phyloP scores from a whole-genome alignment of 2,329 filamentous ascomycete genomes.

The Phyllosticta capitalensis region DNA sequence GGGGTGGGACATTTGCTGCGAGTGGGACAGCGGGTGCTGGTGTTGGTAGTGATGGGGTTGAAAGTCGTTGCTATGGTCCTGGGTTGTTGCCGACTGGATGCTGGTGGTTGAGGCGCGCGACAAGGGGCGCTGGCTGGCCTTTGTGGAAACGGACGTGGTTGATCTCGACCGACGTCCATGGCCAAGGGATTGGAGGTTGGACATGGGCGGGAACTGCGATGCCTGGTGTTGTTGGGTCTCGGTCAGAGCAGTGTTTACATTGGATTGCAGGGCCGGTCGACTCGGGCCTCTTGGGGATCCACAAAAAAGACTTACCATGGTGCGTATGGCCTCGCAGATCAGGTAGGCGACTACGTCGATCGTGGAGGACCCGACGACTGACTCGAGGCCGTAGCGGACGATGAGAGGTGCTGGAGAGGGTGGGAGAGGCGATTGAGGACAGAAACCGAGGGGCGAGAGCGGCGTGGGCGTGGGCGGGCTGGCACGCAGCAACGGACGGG shows the following conservation, averaged over 20 bases:
- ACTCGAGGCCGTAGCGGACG: not conserved
- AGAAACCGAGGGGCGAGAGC: constrained; percentile 60
- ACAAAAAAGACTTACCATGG: constrained; percentile 10
- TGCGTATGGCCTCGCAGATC: constrained; percentile 3
- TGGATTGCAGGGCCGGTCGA: constrained; percentile 8
- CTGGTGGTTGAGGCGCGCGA: constrained; percentile 42
- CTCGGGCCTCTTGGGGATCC: constrained; percentile 3
- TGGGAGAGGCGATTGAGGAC: not conserved
- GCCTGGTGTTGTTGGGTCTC: constrained; percentile 13
- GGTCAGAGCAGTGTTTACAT: constrained; percentile 20
- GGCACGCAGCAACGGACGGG: not conserved
- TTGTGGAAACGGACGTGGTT: constrained; percentile 35
- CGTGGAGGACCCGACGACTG: not conserved
- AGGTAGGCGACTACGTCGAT: constrained; percentile 7
- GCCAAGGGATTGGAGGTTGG: constrained; percentile 21
- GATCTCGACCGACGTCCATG: constrained; percentile 35
- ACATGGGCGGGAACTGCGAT: constrained; percentile 10
- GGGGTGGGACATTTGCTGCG: constrained; percentile 14
- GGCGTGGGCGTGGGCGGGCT: constrained; percentile 46
- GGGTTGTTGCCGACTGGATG: constrained; percentile 26
- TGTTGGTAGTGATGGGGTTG: constrained; percentile 15
- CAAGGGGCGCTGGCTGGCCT: constrained; percentile 34
- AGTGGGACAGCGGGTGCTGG: constrained; percentile 15
- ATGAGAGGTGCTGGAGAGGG: not conserved
- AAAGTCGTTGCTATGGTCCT: constrained; percentile 20